Evolutionary conservation across 768 basidiomycete species (phyloP).

Genomic region (Calvatia gigantea): DNA sequence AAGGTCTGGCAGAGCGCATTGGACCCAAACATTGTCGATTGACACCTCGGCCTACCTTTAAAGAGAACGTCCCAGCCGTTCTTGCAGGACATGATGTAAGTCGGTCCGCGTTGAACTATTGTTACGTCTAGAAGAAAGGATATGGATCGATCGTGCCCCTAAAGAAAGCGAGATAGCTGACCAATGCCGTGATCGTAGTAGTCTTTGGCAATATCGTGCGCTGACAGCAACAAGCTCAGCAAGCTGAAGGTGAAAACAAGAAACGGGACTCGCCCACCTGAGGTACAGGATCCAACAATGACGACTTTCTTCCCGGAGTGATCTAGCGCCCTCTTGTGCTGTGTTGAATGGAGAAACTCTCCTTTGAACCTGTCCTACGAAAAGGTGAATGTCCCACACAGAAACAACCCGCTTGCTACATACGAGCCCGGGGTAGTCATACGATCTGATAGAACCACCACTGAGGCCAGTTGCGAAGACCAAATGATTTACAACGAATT

Average conservation of each 20-base stretch:
- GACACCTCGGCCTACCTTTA: constrained; percentile 15
- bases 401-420: background rate
- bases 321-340: constrained; percentile 44
- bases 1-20: constrained; percentile 14
- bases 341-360: constrained; percentile 45
- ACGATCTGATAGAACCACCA: constrained; percentile 38
- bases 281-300: constrained; percentile 63
- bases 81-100: constrained; percentile 47
- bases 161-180: constrained; percentile 18
- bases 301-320: constrained; percentile 62
- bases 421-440: constrained; percentile 23
- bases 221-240: constrained; percentile 14
- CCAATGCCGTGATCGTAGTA: constrained; percentile 31
- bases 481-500: constrained; percentile 42
- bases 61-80: constrained; percentile 31
- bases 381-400: background rate
- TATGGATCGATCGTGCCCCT: constrained; percentile 25
- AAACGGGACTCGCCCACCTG: constrained; percentile 23
- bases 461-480: constrained; percentile 55
- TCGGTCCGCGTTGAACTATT: constrained; percentile 47
- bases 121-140: constrained; percentile 34
- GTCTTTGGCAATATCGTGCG: constrained; percentile 38
- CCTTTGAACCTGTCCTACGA: constrained; percentile 42
- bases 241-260: background rate
- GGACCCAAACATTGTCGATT: background rate